Base-by-base conservation (phyloP, 2,329 filamentous ascomycete species). In the Trichoderma guizhouense region DNA sequence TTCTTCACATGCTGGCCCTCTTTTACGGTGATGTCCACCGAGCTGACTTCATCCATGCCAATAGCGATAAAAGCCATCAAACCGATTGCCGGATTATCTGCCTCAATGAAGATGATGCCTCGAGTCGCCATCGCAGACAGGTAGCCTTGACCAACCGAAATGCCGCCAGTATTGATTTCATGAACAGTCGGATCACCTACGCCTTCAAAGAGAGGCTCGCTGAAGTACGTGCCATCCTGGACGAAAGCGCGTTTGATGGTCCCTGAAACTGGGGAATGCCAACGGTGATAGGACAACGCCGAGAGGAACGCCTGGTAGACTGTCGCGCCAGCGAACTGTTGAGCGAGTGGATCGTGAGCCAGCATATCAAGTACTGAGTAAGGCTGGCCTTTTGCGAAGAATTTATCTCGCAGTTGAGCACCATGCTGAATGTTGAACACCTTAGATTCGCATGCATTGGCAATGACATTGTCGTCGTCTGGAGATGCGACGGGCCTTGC, bases 21-120 rank as follows among this genome's bases (percentile, higher is more conserved):
- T 75, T 85, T 85, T 12, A 93, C 90, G 0, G 88, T 91, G 63
- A 93, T 89, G 66, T 93, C 91, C 76, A 91, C 93, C 0, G 90
- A 90, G 72, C 87, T 91, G 14, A 94, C 92, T 80, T 95, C 92
- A 55, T 89, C 90, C 92, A 94, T 94, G 1, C 92, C 92, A 4
- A 94, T 86, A 1, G 87, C 89, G 14, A 94, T 82, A 74, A 94
- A 91, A 0, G 86, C 90, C 84, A 94, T 87, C 36, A 94, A 81
- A 0, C 92, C 92, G 47, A 94, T 89, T 1, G 83, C 84, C 1
- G 85, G 83, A 74, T 92, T 90, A 74, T 93, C 91, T 0, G 91
- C 90, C 78, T 93, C 86, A 72, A 94, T 88, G 77, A 92, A 88
- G 74, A 94, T 89, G 58, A 94, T 79, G 0, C 89, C 91, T 6